Evolutionary conservation across 2,329 filamentous ascomycete species (phyloP).

Genomic region (Chlorencoelia australis): DNA sequence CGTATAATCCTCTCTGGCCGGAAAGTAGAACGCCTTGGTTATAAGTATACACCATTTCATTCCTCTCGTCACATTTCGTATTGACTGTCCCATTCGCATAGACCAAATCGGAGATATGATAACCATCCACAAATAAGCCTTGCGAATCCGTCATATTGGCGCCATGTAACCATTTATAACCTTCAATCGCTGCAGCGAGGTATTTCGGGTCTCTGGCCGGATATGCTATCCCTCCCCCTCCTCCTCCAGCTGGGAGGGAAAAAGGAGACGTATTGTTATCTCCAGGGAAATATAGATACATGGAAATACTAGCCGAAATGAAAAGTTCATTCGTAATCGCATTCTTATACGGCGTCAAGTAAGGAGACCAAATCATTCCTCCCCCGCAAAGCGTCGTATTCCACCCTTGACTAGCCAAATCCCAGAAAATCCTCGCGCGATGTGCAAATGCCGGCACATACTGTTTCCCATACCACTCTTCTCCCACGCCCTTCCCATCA

Average conservation of each 20-base stretch:
- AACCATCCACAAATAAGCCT: conserved; percentile 79
- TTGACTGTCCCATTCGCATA: conserved; percentile 44
- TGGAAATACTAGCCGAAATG: conserved; percentile 72
- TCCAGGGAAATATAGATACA: conserved; percentile 85
- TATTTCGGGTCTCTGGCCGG: conserved; percentile 47
- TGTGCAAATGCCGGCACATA: conserved; percentile 73
- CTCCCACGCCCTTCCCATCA: conserved; percentile 27
- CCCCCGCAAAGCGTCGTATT: conserved; percentile 71
- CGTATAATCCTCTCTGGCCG: conserved; percentile 70
- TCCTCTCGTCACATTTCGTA: conserved; percentile 65
- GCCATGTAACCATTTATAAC: conserved; percentile 68
- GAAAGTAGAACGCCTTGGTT: conserved; percentile 89
- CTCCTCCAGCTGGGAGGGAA: conserved; percentile 6
- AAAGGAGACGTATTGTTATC: conserved; percentile 67
- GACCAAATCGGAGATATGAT: conserved; percentile 63
- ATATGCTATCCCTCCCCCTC: conserved; percentile 13
- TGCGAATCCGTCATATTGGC: conserved; percentile 71
- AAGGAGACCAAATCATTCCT: conserved; percentile 86
- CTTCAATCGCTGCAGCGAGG: conserved; percentile 62
- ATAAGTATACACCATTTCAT: conserved; percentile 90
- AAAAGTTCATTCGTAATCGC: conserved; percentile 91
- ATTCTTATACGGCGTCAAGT: conserved; percentile 79
- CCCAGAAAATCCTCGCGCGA: conserved; percentile 76
- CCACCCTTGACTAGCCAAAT: conserved; percentile 70
- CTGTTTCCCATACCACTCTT: conserved; percentile 62